Percentiles rank a stretch among this genome's conserved stretches.
phyloP scores from a whole-genome alignment of 1,284 basidiomycete species.

The Peniophora sp. region DNA sequence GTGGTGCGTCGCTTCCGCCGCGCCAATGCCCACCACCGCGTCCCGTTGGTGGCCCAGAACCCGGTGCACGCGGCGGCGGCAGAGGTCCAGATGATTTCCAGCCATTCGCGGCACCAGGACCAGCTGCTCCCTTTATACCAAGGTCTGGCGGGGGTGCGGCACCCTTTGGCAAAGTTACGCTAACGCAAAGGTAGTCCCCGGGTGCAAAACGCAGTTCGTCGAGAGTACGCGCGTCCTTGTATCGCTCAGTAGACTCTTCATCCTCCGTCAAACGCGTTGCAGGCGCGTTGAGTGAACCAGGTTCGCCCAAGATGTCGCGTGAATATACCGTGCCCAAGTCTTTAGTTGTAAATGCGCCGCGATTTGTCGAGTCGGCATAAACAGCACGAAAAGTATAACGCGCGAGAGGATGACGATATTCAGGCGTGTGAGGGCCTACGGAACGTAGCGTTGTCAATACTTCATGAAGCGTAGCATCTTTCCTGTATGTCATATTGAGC shows the following conservation, averaged over 20 bases:
- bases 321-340: constrained; percentile 74
- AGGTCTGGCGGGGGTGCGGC: constrained; percentile 32
- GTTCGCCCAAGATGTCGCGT: constrained; percentile 72
- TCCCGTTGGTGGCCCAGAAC: constrained; percentile 23
- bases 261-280: constrained; percentile 56
- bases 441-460: constrained; percentile 66
- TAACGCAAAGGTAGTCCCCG: constrained; percentile 67
- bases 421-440: constrained; percentile 50
- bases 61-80: constrained; percentile 23
- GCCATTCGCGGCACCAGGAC: constrained; percentile 24
- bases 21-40: constrained; percentile 64
- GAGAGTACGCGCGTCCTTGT: constrained; percentile 56
- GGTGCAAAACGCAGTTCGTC: constrained; percentile 72
- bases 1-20: constrained; percentile 44
- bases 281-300: constrained; percentile 46
- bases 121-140: constrained; percentile 36
- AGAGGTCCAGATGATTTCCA: constrained; percentile 22
- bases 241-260: constrained; percentile 33
- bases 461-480: constrained; percentile 71
- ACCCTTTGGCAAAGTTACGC: constrained; percentile 64
- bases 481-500: constrained; percentile 37
- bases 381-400: constrained; percentile 71
- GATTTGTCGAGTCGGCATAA: constrained; percentile 62
- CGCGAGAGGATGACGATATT: constrained; percentile 71
- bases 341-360: constrained; percentile 62